These are phyloP conservation scores for Coffea eugenioides DNA, from an alignment of 257 asterid genomes.

Conservation along the genomic window DNA sequence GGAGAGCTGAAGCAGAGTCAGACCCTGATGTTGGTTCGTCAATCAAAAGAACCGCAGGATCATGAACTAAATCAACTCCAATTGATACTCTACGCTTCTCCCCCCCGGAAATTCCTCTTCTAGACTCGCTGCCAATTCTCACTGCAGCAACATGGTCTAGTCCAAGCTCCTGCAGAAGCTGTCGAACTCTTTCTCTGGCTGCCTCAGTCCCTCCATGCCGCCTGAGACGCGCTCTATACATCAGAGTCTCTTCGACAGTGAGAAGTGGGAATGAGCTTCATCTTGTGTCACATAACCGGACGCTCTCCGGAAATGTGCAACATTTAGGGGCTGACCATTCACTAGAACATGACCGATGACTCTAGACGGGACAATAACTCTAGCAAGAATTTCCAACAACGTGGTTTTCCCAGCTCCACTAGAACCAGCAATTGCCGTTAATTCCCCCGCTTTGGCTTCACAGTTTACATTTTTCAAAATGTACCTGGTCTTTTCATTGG, in stretches of 20 bases:
- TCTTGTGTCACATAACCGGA: constrained; percentile 77
- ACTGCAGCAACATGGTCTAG: constrained; percentile 43
- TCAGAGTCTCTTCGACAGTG: constrained; percentile 67
- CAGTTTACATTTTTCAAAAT: constrained; percentile 50
- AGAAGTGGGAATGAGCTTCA: constrained; percentile 75
- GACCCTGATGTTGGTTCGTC: constrained; percentile 91
- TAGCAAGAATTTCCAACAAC: constrained; percentile 59
- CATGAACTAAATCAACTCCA: constrained; percentile 69
- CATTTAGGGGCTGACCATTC: constrained; percentile 47
- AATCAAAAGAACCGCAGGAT: constrained; percentile 64
- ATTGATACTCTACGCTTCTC: constrained; percentile 77
- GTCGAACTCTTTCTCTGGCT: constrained; percentile 28
- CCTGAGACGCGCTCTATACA: constrained; percentile 66
- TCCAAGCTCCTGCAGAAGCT: constrained; percentile 57
- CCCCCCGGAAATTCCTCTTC: constrained; percentile 68
- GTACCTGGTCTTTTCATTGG: constrained; percentile 17
- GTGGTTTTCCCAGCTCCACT: constrained; percentile 92
- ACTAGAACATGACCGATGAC: constrained; percentile 48
- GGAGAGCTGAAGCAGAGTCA: constrained; percentile 70
- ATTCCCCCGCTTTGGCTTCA: constrained; percentile 60
- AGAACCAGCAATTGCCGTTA: constrained; percentile 74
- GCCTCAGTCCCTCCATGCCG: constrained; percentile 20
- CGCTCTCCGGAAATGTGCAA: constrained; percentile 38
- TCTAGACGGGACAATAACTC: constrained; percentile 32
- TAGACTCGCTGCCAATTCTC: constrained; percentile 55